Base-by-base conservation (phyloP, 441 rosid genomes). In the Isatis lusitanica region DNA sequence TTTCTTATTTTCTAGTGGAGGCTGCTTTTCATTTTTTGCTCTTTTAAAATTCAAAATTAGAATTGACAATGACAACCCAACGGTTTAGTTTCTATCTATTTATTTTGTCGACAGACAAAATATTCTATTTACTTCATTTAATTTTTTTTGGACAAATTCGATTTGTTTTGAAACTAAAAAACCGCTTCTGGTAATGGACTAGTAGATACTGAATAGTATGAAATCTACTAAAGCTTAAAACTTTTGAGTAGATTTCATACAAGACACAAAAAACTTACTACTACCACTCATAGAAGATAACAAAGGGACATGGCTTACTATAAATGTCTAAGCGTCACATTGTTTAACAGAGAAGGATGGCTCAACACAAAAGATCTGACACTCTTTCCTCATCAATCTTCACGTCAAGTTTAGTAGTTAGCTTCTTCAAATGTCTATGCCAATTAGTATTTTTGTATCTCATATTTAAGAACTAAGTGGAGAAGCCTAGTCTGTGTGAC, bases 361-460 rank as follows among this genome's bases (percentile, higher is more conserved):
- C 9, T 8, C 9, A 6, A 6, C 36, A 33, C 36, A 33, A 33
- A 38, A 9, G 12, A 38, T 38, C 42, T 3, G 13, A 3, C 42
- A 38, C 13, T 38, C 13, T 38, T 9, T 10, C 11, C 13, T 38
- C 10, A 9, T 38, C 42, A 38, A 38, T 10, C 47, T 86, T 88
- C 70, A 91, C 91, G 36, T 92, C 94, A 66, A 83, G 86, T 74
- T 92, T 92, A 2, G 98, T 89, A 83, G 24, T 92, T 91, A 43
- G 92, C 97, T 83, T 89, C 91, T 79, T 92, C 96, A 72, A 89
- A 92, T 33, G 98, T 51, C 16, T 24, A 51, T 16, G 24, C 8
- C 33, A 42, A 63, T 8, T 42, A 70, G 7, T 66, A 4, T 66
- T 3, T 57, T 57, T 16, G 15, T 46, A 47, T 42, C 4, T 31